phyloP scores from a whole-genome alignment of 192 early-diverging fungal genomes.

The Rhizophagus clarus region DNA sequence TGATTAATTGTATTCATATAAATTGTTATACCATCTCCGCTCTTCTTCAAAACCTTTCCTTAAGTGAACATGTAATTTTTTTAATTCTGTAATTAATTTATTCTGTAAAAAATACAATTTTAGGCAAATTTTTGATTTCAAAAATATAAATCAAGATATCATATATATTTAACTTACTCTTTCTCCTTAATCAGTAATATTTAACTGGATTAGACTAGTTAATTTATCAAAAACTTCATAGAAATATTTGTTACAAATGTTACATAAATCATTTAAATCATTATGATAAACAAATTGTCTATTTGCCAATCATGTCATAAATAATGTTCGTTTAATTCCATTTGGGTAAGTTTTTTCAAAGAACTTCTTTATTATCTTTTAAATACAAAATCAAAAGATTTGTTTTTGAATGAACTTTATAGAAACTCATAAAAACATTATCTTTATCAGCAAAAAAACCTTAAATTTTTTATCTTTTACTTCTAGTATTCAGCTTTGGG shows the following conservation, averaged over 20 bases:
- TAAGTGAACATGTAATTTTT: background rate
- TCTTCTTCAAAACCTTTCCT: background rate
- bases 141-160: background rate
- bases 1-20: background rate
- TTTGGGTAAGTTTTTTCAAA: conserved; percentile 5
- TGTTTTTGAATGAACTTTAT: background rate
- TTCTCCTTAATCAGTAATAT: background rate
- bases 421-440: conserved; percentile 5
- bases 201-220: conserved; percentile 1
- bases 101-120: background rate
- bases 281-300: background rate
- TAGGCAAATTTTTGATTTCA: background rate
- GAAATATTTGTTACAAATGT: conserved; percentile 6
- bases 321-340: background rate
- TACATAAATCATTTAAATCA: background rate
- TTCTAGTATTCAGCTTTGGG: background rate
- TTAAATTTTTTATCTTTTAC: background rate
- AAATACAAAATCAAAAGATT: background rate
- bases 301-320: background rate
- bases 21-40: background rate
- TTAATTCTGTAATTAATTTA: background rate
- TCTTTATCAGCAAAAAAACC: conserved; percentile 1
- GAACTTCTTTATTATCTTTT: conserved; percentile 6
- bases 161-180: background rate
- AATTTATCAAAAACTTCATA: conserved; percentile 7